These are phyloP conservation scores for Sarocladium kiliense DNA, from an alignment of 2,329 filamentous ascomycete genomes.

Conservation along the genomic window DNA sequence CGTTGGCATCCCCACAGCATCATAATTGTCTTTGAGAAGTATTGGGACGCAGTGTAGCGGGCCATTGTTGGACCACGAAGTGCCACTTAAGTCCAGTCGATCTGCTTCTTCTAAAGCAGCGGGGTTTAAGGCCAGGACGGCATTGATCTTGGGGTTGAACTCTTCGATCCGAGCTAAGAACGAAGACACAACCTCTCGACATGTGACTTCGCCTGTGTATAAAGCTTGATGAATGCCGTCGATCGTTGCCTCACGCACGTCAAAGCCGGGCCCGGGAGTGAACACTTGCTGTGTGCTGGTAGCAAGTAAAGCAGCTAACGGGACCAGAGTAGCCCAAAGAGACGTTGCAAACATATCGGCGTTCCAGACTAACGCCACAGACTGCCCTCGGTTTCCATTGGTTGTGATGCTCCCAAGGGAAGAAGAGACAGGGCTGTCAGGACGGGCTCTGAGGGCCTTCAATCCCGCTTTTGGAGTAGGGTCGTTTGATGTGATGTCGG, in stretches of 20 bases:
- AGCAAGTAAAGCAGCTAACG: not conserved
- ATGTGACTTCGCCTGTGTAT: not conserved
- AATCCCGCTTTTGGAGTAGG: too few relatives aligned
- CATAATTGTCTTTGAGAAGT: constrained; percentile 11
- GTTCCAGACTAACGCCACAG: too few relatives aligned
- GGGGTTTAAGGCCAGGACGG: constrained; percentile 8
- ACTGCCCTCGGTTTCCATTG: too few relatives aligned
- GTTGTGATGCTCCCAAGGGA: too few relatives aligned
- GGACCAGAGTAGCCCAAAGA: not conserved
- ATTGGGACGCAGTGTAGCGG: constrained; percentile 11
- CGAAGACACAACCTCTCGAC: constrained; percentile 11
- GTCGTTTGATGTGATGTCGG: too few relatives aligned
- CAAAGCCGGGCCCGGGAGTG: not conserved
- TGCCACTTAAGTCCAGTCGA: not conserved
- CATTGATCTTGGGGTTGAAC: constrained; percentile 8
- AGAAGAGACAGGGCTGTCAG: too few relatives aligned
- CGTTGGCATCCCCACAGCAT: constrained; percentile 9
- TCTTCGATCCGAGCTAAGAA: constrained; percentile 10
- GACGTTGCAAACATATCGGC: not conserved
- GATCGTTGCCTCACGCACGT: constrained; percentile 9
- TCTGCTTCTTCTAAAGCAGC: constrained; percentile 8
- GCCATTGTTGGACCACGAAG: not conserved
- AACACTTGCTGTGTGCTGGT: not conserved
- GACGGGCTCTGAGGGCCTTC: too few relatives aligned
- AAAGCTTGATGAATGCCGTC: constrained; percentile 9